phyloP scores from a whole-genome alignment of 768 basidiomycete genomes.

The Termitomyces sp. region DNA sequence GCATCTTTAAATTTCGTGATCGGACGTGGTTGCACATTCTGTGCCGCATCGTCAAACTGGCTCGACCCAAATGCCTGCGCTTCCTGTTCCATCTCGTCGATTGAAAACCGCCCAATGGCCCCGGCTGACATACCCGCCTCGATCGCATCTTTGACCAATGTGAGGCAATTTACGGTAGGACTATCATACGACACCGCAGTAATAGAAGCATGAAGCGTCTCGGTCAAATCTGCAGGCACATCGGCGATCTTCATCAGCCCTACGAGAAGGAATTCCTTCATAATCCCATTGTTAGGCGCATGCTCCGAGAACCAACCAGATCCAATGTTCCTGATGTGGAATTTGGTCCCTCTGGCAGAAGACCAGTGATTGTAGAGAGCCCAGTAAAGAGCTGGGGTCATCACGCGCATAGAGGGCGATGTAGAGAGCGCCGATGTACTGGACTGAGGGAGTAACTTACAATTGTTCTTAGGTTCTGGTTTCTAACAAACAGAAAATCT shows the following conservation, averaged over 20 bases:
- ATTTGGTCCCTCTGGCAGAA: background rate
- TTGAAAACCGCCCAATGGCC: background rate
- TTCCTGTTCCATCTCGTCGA: background rate
- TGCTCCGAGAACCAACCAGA: background rate
- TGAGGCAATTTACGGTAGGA: background rate
- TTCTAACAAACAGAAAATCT: too few species aligned
- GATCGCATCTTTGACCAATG: background rate
- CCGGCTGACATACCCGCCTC: background rate
- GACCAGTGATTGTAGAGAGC: conserved; percentile 1
- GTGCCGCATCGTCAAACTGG: background rate
- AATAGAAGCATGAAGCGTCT: background rate
- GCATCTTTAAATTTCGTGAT: background rate
- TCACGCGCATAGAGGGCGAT: background rate
- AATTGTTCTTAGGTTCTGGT: too few species aligned
- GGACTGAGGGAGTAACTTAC: too few species aligned
- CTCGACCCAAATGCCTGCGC: background rate
- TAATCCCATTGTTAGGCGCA: background rate
- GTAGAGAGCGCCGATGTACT: background rate
- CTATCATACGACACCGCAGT: background rate
- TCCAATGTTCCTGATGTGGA: background rate
- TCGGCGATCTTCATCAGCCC: background rate
- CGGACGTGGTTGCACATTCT: background rate
- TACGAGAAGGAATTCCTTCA: conserved; percentile 1
- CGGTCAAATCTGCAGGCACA: background rate
- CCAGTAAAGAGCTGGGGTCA: background rate